These are phyloP conservation scores for Tilletia horrida DNA, from an alignment of 1,284 basidiomycete genomes.

Conservation along the genomic window DNA sequence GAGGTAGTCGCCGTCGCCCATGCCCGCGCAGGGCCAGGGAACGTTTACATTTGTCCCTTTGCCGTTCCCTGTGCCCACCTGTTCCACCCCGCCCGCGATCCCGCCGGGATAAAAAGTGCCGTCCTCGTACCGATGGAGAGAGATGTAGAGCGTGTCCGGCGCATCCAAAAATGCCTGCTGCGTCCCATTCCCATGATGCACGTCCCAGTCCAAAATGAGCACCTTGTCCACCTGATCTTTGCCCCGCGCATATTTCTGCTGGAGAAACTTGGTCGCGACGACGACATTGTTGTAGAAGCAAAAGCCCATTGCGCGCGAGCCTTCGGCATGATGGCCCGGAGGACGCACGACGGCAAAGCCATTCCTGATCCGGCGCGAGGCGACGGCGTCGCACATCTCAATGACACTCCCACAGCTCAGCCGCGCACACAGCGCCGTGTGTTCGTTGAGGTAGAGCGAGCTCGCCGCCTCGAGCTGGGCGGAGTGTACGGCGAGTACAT, in stretches of 20 bases:
- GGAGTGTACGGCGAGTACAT: conserved; percentile 59
- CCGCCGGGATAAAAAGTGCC: conserved; percentile 81
- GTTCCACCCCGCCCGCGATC: conserved; percentile 78
- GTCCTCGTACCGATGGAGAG: conserved; percentile 88
- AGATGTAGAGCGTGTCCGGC: conserved; percentile 87
- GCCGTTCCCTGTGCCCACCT: conserved; percentile 77
- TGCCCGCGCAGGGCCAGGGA: conserved; percentile 84
- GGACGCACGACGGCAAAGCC: conserved; percentile 93
- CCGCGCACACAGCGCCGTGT: conserved; percentile 77
- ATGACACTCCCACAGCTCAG: conserved; percentile 92
- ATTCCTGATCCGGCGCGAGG: conserved; percentile 74
- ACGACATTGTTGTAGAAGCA: conserved; percentile 99
- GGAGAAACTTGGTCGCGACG: conserved; percentile 66
- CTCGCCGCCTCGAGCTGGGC: conserved; percentile 69
- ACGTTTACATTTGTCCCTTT: conserved; percentile 81
- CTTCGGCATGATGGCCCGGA: conserved; percentile 97
- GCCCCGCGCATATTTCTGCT: conserved; percentile 64
- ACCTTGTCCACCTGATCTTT: conserved; percentile 65
- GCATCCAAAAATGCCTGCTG: conserved; percentile 92
- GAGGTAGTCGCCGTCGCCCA: conserved; percentile 92
- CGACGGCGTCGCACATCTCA: conserved; percentile 82
- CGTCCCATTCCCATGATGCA: conserved; percentile 97
- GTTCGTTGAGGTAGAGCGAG: conserved; percentile 85
- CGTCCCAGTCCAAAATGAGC: conserved; percentile 95
- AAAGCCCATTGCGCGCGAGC: conserved; percentile 96